Percentiles rank a stretch among this genome's conserved stretches.
Conservation (phyloP, 1,139 yeast genomes). For the Diutina siamensis region DNA sequence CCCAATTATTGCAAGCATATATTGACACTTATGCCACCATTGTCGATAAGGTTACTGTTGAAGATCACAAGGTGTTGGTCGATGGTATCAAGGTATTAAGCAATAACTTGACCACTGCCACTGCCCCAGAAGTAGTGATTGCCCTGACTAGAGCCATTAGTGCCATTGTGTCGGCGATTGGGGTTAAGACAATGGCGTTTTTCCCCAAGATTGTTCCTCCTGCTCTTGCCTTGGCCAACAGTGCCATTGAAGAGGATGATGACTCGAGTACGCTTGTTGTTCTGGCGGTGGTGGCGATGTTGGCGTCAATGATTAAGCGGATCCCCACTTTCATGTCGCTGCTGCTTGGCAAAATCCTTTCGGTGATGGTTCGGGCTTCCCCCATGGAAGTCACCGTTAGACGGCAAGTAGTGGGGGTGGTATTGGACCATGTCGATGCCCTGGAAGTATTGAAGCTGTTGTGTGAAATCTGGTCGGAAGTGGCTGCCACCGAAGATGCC, state of each 20-base stretch:
- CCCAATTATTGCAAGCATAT: constrained; percentile 52
- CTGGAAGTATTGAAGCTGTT: constrained; percentile 51
- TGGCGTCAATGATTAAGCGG: constrained; percentile 67
- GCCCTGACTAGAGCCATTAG: constrained; percentile 68
- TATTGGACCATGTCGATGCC: constrained; percentile 61
- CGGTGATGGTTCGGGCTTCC: constrained; percentile 44
- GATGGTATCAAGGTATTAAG: constrained; percentile 39
- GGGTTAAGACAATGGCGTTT: constrained; percentile 76
- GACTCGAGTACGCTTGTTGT: constrained; percentile 31
- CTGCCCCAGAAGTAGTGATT: constrained; percentile 48
- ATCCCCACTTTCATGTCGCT: constrained; percentile 75
- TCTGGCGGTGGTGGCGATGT: constrained; percentile 56
- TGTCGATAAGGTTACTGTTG: constrained; percentile 41
- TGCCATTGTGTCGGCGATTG: constrained; percentile 58
- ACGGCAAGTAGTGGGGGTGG: constrained; percentile 49
- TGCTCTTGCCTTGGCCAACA: constrained; percentile 46
- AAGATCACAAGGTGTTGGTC: constrained; percentile 37
- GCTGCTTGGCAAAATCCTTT: constrained; percentile 52
- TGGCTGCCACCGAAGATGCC: constrained; percentile 27
- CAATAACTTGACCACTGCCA: constrained; percentile 19
- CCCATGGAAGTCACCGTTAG: constrained; percentile 50
- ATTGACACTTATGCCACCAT: constrained; percentile 59
- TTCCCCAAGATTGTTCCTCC: constrained; percentile 81
- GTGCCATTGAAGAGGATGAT: constrained; percentile 17
- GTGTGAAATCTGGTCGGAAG: constrained; percentile 47